Evolutionary conservation across 495 filamentous ascomycete genomes (phyloP).

Genomic region (Hypomontagnella submonticulosa): DNA sequence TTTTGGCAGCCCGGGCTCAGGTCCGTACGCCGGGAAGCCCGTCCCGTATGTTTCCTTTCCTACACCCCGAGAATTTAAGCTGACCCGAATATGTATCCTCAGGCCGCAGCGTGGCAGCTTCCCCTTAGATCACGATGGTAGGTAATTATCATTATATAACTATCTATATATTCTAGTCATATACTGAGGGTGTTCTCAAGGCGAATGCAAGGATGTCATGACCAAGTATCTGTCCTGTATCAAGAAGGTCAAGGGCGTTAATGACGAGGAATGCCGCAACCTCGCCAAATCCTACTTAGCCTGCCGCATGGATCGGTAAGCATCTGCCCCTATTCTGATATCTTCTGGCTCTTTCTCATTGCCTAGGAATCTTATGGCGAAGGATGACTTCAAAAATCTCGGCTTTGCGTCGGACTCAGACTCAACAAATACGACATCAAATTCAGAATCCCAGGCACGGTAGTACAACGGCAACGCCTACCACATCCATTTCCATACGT

Average conservation of each 20-base stretch:
- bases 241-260: slow-evolving; percentile 80
- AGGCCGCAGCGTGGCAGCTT: slow-evolving; percentile 96
- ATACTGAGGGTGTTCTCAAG: slow-evolving; percentile 53
- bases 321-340: background rate
- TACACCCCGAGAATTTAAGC: background rate
- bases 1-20: slow-evolving; percentile 83
- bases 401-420: slow-evolving; percentile 71
- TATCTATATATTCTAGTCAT: slow-evolving; percentile 20
- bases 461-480: background rate
- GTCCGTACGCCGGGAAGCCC: slow-evolving; percentile 75
- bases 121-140: slow-evolving; percentile 94
- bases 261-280: slow-evolving; percentile 83
- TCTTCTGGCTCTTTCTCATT: slow-evolving; percentile 12
- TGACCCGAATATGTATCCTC: slow-evolving; percentile 6
- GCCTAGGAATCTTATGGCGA: slow-evolving; percentile 90
- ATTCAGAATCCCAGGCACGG: slow-evolving; percentile 24
- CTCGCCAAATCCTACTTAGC: slow-evolving; percentile 87
- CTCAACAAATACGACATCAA: slow-evolving; percentile 49
- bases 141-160: slow-evolving; percentile 26
- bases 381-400: slow-evolving; percentile 91
- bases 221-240: slow-evolving; percentile 84
- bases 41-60: slow-evolving; percentile 69
- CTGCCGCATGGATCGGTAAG: slow-evolving; percentile 95
- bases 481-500: background rate
- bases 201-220: slow-evolving; percentile 94